Conservation (phyloP, 2,329 filamentous ascomycete species). For the Trichoderma atroviride region DNA sequence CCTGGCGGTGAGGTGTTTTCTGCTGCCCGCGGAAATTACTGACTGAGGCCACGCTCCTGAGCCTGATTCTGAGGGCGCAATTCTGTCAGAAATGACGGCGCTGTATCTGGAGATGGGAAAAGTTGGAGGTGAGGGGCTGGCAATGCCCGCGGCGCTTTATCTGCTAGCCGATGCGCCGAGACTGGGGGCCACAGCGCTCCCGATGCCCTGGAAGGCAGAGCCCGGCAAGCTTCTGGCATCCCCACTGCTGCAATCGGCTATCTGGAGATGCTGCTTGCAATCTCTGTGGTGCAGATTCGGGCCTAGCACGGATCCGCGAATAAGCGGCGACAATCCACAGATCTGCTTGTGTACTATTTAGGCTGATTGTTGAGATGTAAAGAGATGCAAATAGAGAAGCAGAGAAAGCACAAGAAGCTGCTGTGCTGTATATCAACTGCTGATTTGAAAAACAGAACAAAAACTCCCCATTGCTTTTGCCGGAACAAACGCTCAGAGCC, state of each 20-base stretch:
- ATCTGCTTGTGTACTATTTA: neutral
- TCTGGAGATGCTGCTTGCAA: neutral
- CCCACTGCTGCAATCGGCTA: neutral
- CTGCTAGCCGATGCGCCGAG: neutral
- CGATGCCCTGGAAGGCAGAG: neutral
- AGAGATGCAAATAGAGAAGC: neutral
- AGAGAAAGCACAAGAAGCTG: neutral
- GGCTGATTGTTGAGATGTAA: neutral
- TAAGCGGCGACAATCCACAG: neutral
- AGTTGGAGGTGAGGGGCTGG: neutral
- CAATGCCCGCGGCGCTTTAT: neutral
- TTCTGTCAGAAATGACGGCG: slow-evolving; percentile 11
- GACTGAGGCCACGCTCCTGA: neutral
- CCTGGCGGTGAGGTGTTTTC: neutral
- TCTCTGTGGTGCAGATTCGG: neutral
- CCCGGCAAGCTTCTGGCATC: neutral
- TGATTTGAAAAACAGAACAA: neutral
- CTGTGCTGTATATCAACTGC: neutral
- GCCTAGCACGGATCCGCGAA: neutral
- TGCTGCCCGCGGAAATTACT: neutral
- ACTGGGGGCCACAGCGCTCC: neutral
- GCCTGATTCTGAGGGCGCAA: neutral
- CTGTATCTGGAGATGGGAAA: slow-evolving; percentile 4
- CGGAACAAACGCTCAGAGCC: neutral
- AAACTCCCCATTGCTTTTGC: neutral